A percentile compares a stretch with the other conserved stretches of the same genome.
These are phyloP conservation scores for Deuterostichococcus epilithicus DNA, from an alignment of 139 green algal species.

Conservation along the genomic window DNA sequence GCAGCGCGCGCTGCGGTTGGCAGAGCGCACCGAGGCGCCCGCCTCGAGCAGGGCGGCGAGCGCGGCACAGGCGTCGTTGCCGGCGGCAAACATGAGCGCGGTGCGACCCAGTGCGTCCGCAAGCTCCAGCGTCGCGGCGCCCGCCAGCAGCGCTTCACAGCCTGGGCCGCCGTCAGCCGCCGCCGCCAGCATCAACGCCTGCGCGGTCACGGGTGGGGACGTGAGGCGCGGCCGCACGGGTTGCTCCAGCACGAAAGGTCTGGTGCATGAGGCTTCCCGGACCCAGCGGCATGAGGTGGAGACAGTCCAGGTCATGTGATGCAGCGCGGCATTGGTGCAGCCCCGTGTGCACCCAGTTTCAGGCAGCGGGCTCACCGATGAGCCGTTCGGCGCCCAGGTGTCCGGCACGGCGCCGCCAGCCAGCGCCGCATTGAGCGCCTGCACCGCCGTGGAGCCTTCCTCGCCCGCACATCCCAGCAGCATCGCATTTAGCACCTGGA, in stretches of 20 bases:
- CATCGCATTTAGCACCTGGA: slow-evolving; percentile 70
- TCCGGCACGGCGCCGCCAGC: slow-evolving; percentile 61
- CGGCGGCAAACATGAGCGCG: slow-evolving; percentile 80
- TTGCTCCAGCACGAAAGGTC: too few species aligned
- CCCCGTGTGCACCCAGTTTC: too few species aligned
- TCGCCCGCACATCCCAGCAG: slow-evolving; percentile 63
- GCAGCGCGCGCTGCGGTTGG: slow-evolving; percentile 32
- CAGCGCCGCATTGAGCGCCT: slow-evolving; percentile 54
- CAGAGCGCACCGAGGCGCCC: slow-evolving; percentile 27
- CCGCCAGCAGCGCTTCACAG: slow-evolving; percentile 55
- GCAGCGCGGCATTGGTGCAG: too few species aligned
- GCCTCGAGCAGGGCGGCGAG: slow-evolving; percentile 36
- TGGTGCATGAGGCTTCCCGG: too few species aligned
- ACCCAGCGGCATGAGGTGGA: too few species aligned
- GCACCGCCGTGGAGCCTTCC: slow-evolving; percentile 11
- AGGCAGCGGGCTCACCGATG: slow-evolving; percentile 12
- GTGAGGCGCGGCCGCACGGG: too few species aligned
- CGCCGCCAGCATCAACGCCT: slow-evolving; percentile 75
- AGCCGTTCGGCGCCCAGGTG: slow-evolving; percentile 74
- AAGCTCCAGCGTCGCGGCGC: slow-evolving; percentile 64
- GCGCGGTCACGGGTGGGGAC: neutral
- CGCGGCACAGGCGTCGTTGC: slow-evolving; percentile 42
- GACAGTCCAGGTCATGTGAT: too few species aligned
- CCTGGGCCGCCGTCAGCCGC: slow-evolving; percentile 41
- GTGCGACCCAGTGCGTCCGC: slow-evolving; percentile 62